Percentiles rank a stretch among this genome's conserved stretches.
Conservation (phyloP, 2,329 filamentous ascomycete species). For the Fusarium sp. region DNA sequence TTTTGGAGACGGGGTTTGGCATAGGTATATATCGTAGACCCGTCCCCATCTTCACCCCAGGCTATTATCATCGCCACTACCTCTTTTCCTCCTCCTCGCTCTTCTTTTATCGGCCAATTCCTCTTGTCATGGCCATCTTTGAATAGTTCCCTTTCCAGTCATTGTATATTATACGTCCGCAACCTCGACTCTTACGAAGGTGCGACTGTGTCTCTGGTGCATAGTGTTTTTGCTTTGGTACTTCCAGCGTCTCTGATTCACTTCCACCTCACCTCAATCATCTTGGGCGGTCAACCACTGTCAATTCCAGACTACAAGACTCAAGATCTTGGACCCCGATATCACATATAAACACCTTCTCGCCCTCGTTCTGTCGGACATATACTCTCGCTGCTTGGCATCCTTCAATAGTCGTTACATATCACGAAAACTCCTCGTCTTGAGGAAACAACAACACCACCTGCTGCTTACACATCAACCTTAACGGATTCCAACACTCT, state of each 20-base stretch:
- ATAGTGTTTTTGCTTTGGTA: slow-evolving; percentile 46
- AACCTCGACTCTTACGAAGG: slow-evolving; percentile 38
- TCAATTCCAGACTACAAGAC: slow-evolving; percentile 39
- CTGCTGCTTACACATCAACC: slow-evolving; percentile 20
- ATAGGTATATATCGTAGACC: slow-evolving; percentile 62
- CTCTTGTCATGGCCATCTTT: slow-evolving; percentile 46
- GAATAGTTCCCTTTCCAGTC: slow-evolving; percentile 46
- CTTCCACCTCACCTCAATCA: slow-evolving; percentile 32
- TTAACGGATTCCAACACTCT: slow-evolving; percentile 32
- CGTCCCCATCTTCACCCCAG: slow-evolving; percentile 52
- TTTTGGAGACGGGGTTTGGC: slow-evolving; percentile 45
- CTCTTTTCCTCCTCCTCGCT: slow-evolving; percentile 44
- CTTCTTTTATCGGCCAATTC: slow-evolving; percentile 44
- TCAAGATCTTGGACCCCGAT: slow-evolving; percentile 22
- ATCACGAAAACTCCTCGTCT: slow-evolving; percentile 23
- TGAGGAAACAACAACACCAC: slow-evolving; percentile 39
- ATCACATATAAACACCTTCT: slow-evolving; percentile 24
- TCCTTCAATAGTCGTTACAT: slow-evolving; percentile 25
- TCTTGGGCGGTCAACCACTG: slow-evolving; percentile 43
- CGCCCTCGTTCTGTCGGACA: slow-evolving; percentile 30
- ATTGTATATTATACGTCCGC: slow-evolving; percentile 45
- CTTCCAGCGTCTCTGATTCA: slow-evolving; percentile 47
- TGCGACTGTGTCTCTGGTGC: slow-evolving; percentile 45
- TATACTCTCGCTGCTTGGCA: slow-evolving; percentile 19
- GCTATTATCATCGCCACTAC: slow-evolving; percentile 46